Evolutionary conservation across 768 basidiomycete species (phyloP), one percentile per base, ranked within the genome.

Genomic region (Leucosporidium creatinivorum): DNA sequence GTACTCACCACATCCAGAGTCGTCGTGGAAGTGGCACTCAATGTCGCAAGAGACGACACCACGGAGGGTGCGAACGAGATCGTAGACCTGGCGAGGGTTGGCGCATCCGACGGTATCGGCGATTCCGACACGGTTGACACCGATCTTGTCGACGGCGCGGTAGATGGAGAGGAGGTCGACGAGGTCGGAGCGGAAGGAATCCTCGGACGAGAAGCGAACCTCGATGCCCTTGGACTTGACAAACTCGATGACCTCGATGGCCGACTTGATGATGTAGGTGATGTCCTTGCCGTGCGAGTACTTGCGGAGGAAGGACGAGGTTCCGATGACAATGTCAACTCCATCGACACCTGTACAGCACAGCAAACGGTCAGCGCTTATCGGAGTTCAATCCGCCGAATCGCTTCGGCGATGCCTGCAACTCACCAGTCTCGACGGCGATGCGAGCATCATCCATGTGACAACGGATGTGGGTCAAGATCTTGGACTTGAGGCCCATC

Each of bases 221-320:
- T 99, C 96, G 76, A 99, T 94, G 68, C 88, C 88, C 88, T 97
- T 99, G 82, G 89, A 93, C 84, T 99, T 99, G 85, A 99, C 94
- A 75, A 88, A 99, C 75, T 94, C 86, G 80, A 99, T 99, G 74
- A 99, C 96, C 79, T 97, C 93, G 75, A 97, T 92, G 68, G 94
- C 94, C 49, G 91, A 89, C 79, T 93, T 97, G 83, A 94, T 94
- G 82, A 99, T 99, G 82, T 96, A 99, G 56, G 91, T 82, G 91
- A 99, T 99, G 79, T 98, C 96, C 85, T 98, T 99, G 77, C 96
- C 96, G 79, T 99, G 96, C 31, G 94, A 97, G 85, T 98, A 96
- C 81, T 99, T 93, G 75, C 94, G 88, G 59, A 98, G 87, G 88
- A 96, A 99, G 51, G 93, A 97, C 15, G 93, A 97, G 13, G 96